Conservation (phyloP, 345 rosid genomes). For the Mangifera indica region DNA sequence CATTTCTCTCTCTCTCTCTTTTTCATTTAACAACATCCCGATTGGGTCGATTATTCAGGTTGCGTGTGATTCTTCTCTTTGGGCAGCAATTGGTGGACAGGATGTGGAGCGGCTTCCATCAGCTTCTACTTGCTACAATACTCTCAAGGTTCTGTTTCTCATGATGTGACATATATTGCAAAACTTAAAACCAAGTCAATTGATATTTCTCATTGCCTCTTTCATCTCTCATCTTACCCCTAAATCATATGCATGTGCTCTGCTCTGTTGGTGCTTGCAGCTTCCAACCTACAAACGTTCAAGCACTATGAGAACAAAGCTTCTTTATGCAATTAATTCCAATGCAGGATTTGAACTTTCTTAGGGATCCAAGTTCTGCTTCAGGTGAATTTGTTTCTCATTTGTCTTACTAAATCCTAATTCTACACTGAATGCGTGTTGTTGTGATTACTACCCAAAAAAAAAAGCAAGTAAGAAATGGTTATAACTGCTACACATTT, state of each 20-base stretch:
- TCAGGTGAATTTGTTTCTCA: constrained; percentile 30
- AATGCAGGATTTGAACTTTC: constrained; percentile 98
- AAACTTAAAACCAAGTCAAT: background rate
- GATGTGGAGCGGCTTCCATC: constrained; percentile 98
- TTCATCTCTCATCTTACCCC: constrained; percentile 1
- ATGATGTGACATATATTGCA: background rate
- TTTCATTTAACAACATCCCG: background rate
- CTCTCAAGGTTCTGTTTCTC: constrained; percentile 67
- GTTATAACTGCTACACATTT: background rate
- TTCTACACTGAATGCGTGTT: background rate
- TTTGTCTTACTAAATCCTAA: constrained; percentile 1
- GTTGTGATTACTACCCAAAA: background rate
- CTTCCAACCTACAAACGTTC: constrained; percentile 91
- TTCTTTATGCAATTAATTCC: constrained; percentile 89
- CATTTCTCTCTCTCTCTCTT: too few relatives aligned
- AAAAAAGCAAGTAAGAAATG: background rate
- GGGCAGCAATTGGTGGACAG: constrained; percentile 94
- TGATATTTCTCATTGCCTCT: background rate
- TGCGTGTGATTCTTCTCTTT: constrained; percentile 79
- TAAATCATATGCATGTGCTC: constrained; percentile 3
- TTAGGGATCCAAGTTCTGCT: constrained; percentile 36
- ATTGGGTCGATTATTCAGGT: constrained; percentile 44
- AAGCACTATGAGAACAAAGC: constrained; percentile 85
- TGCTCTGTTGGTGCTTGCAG: constrained; percentile 48
- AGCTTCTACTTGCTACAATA: constrained; percentile 98